Evolutionary conservation across 768 basidiomycete genomes (phyloP).

Genomic region (Agaricus subrufescens): DNA sequence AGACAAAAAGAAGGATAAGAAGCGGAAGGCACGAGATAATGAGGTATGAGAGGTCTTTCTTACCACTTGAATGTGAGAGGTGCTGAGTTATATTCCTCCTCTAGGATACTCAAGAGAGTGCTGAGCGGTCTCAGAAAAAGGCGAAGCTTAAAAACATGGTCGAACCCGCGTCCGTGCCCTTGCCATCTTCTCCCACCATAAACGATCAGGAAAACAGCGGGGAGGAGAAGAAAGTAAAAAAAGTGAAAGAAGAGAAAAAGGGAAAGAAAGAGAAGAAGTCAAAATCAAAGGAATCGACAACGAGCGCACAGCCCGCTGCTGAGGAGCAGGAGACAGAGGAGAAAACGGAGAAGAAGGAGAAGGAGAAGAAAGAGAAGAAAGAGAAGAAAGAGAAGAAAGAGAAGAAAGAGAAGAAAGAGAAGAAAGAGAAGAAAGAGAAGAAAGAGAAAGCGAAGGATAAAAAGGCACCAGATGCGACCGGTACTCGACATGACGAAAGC

Average conservation of each 20-base stretch:
- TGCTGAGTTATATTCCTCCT: not conserved
- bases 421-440: too few relatives aligned
- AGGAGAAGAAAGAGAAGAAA: slow-evolving; percentile 29
- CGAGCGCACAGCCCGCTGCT: slow-evolving; percentile 15
- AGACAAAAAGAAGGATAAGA: slow-evolving; percentile 31
- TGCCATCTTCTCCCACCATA: slow-evolving; percentile 8
- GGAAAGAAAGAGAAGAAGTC: slow-evolving; percentile 14
- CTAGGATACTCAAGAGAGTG: slow-evolving; percentile 3
- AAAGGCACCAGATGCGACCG: slow-evolving; percentile 12
- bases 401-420: too few relatives aligned
- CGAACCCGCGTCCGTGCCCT: slow-evolving; percentile 12
- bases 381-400: slow-evolving; percentile 21
- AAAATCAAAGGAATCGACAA: not conserved
- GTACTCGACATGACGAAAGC: not conserved
- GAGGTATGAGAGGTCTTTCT: slow-evolving; percentile 15
- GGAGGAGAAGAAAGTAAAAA: too few relatives aligned
- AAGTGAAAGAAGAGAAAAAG: slow-evolving; percentile 20
- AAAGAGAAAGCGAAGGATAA: too few relatives aligned
- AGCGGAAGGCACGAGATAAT: slow-evolving; percentile 31
- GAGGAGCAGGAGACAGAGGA: slow-evolving; percentile 11
- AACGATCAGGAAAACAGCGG: slow-evolving; percentile 13
- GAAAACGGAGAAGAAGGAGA: slow-evolving; percentile 18
- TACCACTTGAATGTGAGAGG: not conserved
- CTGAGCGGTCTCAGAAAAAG: slow-evolving; percentile 27
- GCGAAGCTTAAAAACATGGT: slow-evolving; percentile 18